Percentiles rank a stretch among this genome's conserved stretches.
These are phyloP conservation scores for Aspergillus quadricinctus DNA, from an alignment of 2,329 filamentous ascomycete genomes.

Conservation along the genomic window DNA sequence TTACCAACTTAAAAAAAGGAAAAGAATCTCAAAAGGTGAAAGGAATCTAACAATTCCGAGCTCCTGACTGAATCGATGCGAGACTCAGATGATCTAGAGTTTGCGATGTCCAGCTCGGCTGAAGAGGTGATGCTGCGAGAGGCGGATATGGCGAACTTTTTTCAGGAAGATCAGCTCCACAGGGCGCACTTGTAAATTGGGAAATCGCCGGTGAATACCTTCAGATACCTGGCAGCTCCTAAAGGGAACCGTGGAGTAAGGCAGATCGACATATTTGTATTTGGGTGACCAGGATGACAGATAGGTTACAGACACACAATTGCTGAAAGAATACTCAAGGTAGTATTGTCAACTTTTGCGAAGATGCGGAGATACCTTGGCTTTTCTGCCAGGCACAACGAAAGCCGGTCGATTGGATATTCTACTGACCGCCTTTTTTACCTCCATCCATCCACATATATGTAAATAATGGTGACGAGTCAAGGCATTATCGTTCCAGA, in stretches of 20 bases:
- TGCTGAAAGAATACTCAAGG: too few species aligned
- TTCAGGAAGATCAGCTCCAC: not conserved
- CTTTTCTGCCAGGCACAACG: not conserved
- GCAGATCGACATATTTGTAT: not conserved
- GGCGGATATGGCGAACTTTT: not conserved
- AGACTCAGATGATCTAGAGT: not conserved
- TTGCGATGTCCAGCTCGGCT: not conserved
- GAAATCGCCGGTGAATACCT: conserved; percentile 11
- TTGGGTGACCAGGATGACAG: not conserved
- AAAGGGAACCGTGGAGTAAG: conserved; percentile 15
- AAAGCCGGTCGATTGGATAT: not conserved
- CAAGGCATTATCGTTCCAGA: not conserved
- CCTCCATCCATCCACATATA: too few species aligned
- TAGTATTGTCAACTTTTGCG: not conserved
- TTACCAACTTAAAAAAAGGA: not conserved
- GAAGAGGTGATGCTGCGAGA: conserved; percentile 3
- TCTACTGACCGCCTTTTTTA: not conserved
- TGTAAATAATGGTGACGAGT: not conserved
- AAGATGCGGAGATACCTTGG: not conserved
- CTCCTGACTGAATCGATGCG: not conserved
- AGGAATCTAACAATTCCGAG: not conserved
- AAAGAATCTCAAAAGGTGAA: not conserved
- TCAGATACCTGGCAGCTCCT: conserved; percentile 16
- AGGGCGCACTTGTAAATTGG: not conserved
- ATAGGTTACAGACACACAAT: not conserved